Percentiles rank a stretch among this genome's conserved stretches.
phyloP scores from a whole-genome alignment of 352 stramenopile species.

The Pythium myriotylum region DNA sequence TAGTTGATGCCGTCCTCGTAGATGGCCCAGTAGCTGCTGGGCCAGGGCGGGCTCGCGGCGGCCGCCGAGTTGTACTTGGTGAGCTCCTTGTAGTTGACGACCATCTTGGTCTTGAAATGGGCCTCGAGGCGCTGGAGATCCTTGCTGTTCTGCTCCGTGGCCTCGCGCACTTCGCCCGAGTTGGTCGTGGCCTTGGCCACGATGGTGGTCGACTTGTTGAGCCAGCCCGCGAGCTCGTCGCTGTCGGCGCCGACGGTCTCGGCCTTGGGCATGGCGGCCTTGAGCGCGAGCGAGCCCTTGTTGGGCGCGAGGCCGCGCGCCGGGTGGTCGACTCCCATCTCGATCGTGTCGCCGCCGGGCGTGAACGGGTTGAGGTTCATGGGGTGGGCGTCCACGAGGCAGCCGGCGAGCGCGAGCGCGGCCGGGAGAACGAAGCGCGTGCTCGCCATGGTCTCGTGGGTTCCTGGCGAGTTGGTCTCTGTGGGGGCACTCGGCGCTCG shows the following conservation, averaged over 20 bases:
- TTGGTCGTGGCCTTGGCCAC: constrained; percentile 5
- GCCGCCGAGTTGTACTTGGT: constrained; percentile 10
- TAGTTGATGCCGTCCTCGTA: constrained; percentile 34
- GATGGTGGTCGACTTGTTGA: constrained; percentile 24
- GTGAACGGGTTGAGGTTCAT: constrained; percentile 25
- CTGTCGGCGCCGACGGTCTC: constrained; percentile 7
- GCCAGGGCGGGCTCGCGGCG: constrained; percentile 10
- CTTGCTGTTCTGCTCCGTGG: constrained; percentile 14
- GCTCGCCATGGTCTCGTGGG: constrained; percentile 8
- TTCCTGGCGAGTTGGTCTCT: constrained; percentile 10
- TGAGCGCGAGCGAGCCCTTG: constrained; percentile 12
- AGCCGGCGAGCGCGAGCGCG: background rate
- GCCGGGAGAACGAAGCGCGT: constrained; percentile 5
- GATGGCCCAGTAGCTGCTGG: constrained; percentile 26
- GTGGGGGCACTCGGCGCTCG: background rate
- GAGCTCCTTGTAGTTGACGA: constrained; percentile 24
- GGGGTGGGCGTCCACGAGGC: constrained; percentile 14
- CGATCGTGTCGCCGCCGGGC: constrained; percentile 18
- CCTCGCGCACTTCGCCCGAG: constrained; percentile 9
- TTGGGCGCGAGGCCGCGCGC: background rate
- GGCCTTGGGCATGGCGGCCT: constrained; percentile 12
- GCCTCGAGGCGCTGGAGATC: constrained; percentile 17
- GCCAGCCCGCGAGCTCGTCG: constrained; percentile 13
- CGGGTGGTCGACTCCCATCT: constrained; percentile 14
- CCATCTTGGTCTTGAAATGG: constrained; percentile 17